phyloP scores from a whole-genome alignment of 352 stramenopile species.

The Phytophthora agathidicida region DNA sequence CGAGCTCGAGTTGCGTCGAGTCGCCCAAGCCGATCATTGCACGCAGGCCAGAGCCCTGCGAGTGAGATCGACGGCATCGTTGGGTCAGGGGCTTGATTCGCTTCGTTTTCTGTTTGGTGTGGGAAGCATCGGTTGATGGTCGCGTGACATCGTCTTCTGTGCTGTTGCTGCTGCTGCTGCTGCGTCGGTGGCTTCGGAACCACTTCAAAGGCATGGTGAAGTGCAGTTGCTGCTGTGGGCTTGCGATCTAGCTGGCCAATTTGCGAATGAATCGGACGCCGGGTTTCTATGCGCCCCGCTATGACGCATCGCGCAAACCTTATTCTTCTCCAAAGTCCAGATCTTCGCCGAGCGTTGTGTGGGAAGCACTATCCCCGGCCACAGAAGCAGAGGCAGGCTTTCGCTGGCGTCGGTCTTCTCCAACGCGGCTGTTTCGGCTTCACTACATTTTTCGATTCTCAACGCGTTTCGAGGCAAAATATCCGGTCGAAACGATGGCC shows the following conservation, averaged over 20 bases:
- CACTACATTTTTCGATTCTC: background rate
- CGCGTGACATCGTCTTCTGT: constrained; percentile 11
- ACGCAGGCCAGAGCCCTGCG: constrained; percentile 19
- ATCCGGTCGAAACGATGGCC: constrained; percentile 8
- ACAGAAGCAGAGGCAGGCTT: constrained; percentile 16
- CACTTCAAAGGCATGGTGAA: constrained; percentile 32
- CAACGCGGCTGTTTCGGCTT: constrained; percentile 24
- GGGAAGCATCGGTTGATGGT: constrained; percentile 2
- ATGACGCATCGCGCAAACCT: constrained; percentile 11
- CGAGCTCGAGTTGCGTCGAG: constrained; percentile 12
- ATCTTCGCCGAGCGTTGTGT: background rate
- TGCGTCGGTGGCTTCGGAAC: constrained; percentile 25
- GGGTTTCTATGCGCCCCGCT: constrained; percentile 7
- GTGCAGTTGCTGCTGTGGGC: background rate
- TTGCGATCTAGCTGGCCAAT: constrained; percentile 20
- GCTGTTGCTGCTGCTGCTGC: constrained; percentile 4
- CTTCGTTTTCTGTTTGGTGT: constrained; percentile 24
- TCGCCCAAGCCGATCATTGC: constrained; percentile 12
- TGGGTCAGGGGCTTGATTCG: constrained; percentile 1
- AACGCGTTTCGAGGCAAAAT: no score
- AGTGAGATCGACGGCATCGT: constrained; percentile 19
- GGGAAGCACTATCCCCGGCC: constrained; percentile 1
- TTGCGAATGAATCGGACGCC: constrained; percentile 20
- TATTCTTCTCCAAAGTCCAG: constrained; percentile 32
- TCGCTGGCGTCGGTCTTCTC: constrained; percentile 21